Conservation (phyloP, 169 alveolate species). For the Theileria parva region DNA sequence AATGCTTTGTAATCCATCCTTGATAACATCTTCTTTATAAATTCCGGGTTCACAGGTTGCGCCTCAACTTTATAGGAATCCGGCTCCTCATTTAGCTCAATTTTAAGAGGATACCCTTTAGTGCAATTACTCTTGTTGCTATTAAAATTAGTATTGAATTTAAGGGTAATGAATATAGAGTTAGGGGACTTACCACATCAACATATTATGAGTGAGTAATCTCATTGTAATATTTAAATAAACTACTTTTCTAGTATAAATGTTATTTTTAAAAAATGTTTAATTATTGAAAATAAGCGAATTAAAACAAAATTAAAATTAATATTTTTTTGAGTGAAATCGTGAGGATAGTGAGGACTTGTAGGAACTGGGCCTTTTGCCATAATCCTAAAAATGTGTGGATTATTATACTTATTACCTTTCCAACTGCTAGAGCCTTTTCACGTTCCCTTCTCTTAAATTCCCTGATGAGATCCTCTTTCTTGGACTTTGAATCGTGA, state of each 20-base stretch:
- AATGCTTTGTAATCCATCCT: constrained; percentile 73
- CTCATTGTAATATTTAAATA: constrained; percentile 56
- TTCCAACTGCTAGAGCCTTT: constrained; percentile 76
- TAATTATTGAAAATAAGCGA: too few species aligned
- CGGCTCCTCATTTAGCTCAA: constrained; percentile 47
- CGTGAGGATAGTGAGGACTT: constrained; percentile 73
- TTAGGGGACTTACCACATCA: constrained; percentile 71
- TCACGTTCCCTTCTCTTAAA: constrained; percentile 72
- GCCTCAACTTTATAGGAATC: constrained; percentile 64
- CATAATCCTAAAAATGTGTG: constrained; percentile 62
- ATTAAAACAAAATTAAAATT: constrained; percentile 1
- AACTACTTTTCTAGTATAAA: constrained; percentile 1
- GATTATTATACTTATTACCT: constrained; percentile 25
- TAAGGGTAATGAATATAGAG: background rate
- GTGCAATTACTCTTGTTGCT: constrained; percentile 72
- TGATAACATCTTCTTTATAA: constrained; percentile 70
- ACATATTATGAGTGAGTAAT: constrained; percentile 75
- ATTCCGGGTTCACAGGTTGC: constrained; percentile 71
- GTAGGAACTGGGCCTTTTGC: constrained; percentile 74
- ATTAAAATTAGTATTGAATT: constrained; percentile 5
- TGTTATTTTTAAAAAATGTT: background rate
- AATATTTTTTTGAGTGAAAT: constrained; percentile 54
- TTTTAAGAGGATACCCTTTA: constrained; percentile 73
- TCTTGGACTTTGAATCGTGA: constrained; percentile 47
- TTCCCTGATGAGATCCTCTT: constrained; percentile 67